Evolutionary conservation across 495 filamentous ascomycete genomes (phyloP).

Genomic region (Usnea hakonensis): DNA sequence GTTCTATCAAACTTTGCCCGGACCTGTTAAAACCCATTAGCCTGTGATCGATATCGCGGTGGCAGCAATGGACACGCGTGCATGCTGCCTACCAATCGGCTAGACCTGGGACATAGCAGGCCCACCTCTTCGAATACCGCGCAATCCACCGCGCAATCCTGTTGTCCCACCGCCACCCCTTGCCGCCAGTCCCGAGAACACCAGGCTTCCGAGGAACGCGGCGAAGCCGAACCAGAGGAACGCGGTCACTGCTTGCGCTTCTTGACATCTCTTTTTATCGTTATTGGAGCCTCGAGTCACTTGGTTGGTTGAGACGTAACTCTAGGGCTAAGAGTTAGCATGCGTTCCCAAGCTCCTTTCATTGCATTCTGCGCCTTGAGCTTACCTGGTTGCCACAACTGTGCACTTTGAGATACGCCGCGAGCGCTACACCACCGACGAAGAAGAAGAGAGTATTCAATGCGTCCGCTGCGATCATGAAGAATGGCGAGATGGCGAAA

Average conservation of each 20-base stretch:
- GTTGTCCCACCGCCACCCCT: constrained; percentile 26
- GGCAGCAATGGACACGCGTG: constrained; percentile 13
- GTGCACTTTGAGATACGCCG: constrained; percentile 49
- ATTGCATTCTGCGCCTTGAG: constrained; percentile 14
- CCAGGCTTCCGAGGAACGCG: constrained; percentile 46
- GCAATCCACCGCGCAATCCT: constrained; percentile 33
- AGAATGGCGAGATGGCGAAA: constrained; percentile 45
- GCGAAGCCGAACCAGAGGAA: constrained; percentile 70
- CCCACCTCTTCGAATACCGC: constrained; percentile 41
- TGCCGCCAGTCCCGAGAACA: constrained; percentile 43
- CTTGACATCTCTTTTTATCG: constrained; percentile 52
- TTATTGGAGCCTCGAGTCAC: constrained; percentile 53
- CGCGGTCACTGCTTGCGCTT: constrained; percentile 58
- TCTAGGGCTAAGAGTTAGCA: constrained; percentile 27
- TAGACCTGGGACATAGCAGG: constrained; percentile 62
- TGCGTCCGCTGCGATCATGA: constrained; percentile 49
- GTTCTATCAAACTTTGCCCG: constrained; percentile 18
- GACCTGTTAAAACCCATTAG: constrained; percentile 2
- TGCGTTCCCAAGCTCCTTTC: background rate
- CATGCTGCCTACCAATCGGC: constrained; percentile 23
- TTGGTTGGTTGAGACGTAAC: constrained; percentile 48
- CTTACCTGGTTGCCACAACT: constrained; percentile 57
- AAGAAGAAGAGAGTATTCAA: constrained; percentile 62
- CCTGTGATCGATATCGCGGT: background rate
- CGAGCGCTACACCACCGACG: constrained; percentile 55